A percentile compares a stretch with the other conserved stretches of the same genome.
Evolutionary conservation across 164 flowering plant genomes (phyloP).

Genomic region (Protea cynaroides): DNA sequence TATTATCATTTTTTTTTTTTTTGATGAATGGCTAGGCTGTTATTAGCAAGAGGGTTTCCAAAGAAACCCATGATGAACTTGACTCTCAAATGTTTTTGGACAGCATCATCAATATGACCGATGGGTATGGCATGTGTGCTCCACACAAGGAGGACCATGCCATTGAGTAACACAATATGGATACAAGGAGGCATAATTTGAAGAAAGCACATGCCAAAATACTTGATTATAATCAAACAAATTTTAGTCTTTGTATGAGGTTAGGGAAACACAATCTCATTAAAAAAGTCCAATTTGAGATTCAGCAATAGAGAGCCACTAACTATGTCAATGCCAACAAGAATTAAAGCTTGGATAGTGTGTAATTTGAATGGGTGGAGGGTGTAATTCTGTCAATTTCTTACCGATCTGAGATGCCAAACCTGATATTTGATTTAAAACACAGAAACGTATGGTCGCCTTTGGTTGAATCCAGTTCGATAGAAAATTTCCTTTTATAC

Average conservation of each 20-base stretch:
- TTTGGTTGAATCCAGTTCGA: no score
- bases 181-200: slow-evolving; percentile 25
- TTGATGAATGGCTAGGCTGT: no score
- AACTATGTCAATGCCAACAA: slow-evolving; percentile 49
- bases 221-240: background rate
- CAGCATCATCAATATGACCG: slow-evolving; percentile 26
- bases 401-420: slow-evolving; percentile 44
- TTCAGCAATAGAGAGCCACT: background rate
- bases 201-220: background rate
- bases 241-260: no score
- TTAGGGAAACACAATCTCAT: no score
- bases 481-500: background rate
- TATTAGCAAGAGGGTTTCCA: slow-evolving; percentile 24
- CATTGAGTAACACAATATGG: slow-evolving; percentile 13
- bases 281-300: no score
- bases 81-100: slow-evolving; percentile 20
- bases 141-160: slow-evolving; percentile 10
- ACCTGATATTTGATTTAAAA: slow-evolving; percentile 23
- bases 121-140: slow-evolving; percentile 19
- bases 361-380: slow-evolving; percentile 37
- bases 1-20: no score
- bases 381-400: slow-evolving; percentile 46
- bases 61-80: slow-evolving; percentile 26
- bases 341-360: slow-evolving; percentile 36
- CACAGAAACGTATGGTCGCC: background rate